A percentile compares a stretch with the other conserved stretches of the same genome.
These are phyloP conservation scores for Fraxinus dipetala DNA, from an alignment of 305 asterid genomes.

Conservation along the genomic window DNA sequence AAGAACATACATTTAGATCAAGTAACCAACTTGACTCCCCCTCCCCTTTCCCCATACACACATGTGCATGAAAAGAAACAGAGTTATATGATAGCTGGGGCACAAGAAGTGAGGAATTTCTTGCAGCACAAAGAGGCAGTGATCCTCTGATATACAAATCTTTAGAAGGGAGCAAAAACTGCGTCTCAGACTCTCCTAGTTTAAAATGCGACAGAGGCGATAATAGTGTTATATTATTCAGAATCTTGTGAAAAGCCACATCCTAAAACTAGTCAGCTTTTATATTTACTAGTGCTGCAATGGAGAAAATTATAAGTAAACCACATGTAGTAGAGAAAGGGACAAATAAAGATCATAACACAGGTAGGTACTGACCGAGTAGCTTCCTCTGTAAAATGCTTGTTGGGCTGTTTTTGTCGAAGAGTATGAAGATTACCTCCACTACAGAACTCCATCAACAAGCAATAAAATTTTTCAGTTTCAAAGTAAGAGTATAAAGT, in stretches of 20 bases:
- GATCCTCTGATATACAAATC: background rate
- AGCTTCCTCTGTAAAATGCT: conserved; percentile 82
- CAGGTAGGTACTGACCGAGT: conserved; percentile 42
- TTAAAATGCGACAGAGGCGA: background rate
- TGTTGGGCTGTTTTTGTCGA: conserved; percentile 84
- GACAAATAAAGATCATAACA: background rate
- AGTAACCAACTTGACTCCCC: background rate
- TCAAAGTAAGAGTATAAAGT: conserved; percentile 80
- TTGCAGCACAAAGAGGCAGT: background rate
- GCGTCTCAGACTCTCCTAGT: background rate
- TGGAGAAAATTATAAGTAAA: background rate
- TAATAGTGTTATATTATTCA: background rate
- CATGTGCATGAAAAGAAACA: background rate
- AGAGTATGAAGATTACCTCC: conserved; percentile 94
- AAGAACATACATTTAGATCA: background rate
- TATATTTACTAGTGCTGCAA: background rate
- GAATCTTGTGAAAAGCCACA: background rate
- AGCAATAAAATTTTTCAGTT: conserved; percentile 81
- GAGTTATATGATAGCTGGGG: background rate
- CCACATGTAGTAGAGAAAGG: background rate
- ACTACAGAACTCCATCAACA: conserved; percentile 94
- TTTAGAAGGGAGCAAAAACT: background rate
- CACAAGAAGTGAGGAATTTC: background rate
- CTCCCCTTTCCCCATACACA: background rate
- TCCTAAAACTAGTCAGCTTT: background rate